Evolutionary conservation across 169 alveolate genomes (phyloP).

Genomic region (Plasmodium cynomolgi): DNA sequence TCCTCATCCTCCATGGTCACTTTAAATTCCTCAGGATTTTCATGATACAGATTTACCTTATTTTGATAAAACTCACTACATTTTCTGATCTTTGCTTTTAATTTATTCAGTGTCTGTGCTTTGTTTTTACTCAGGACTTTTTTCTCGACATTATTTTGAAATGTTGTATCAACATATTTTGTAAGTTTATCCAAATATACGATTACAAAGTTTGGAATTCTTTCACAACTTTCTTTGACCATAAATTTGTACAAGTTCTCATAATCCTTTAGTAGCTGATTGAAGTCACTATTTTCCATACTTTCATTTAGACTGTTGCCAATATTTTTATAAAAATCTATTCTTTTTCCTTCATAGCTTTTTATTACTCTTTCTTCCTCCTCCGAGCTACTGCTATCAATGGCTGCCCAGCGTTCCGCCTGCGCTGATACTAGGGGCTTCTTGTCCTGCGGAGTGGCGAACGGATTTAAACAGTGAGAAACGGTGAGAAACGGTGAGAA

Average conservation of each 20-base stretch:
- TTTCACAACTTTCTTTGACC: constrained; percentile 81
- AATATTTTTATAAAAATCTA: constrained; percentile 82
- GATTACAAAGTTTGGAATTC: constrained; percentile 80
- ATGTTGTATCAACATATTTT: constrained; percentile 61
- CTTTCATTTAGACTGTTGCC: constrained; percentile 82
- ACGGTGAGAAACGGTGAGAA: constrained; percentile 69
- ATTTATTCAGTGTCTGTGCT: constrained; percentile 86
- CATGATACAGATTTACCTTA: constrained; percentile 83
- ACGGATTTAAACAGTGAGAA: constrained; percentile 69
- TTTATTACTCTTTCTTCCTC: constrained; percentile 88
- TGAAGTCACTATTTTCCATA: constrained; percentile 83
- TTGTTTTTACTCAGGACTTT: constrained; percentile 87
- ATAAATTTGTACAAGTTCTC: constrained; percentile 84
- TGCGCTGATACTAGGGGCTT: constrained; percentile 77
- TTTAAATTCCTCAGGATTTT: constrained; percentile 83
- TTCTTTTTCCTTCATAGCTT: constrained; percentile 88
- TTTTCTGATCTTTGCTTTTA: constrained; percentile 87
- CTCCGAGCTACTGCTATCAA: constrained; percentile 86
- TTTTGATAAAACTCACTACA: constrained; percentile 85
- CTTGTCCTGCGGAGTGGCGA: constrained; percentile 77
- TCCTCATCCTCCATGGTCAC: constrained; percentile 77
- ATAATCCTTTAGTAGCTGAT: constrained; percentile 85
- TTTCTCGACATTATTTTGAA: constrained; percentile 84
- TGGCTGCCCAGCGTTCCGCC: constrained; percentile 83
- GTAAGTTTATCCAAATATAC: constrained; percentile 79